A percentile compares a stretch with the other conserved stretches of the same genome.
These are phyloP conservation scores for Ustilago shanxiensis DNA, from an alignment of 1,284 basidiomycete genomes.

Conservation along the genomic window DNA sequence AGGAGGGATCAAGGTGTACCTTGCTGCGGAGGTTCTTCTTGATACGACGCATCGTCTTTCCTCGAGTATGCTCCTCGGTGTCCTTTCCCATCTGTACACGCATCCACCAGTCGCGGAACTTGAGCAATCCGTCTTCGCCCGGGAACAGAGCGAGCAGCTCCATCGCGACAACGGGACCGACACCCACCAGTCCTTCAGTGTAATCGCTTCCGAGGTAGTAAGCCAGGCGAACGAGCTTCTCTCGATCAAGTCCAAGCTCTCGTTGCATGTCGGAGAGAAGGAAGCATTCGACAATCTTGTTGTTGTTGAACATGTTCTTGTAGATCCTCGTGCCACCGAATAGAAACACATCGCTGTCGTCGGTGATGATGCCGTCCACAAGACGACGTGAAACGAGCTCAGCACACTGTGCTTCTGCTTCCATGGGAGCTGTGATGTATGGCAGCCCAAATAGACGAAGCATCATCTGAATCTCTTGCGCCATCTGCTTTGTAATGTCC, in stretches of 20 bases:
- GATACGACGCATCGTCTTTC: constrained; percentile 64
- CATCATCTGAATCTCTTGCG: constrained; percentile 87
- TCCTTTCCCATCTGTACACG: constrained; percentile 94
- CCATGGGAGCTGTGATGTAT: constrained; percentile 97
- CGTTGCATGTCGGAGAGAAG: constrained; percentile 84
- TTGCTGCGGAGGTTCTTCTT: constrained; percentile 71
- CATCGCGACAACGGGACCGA: constrained; percentile 96
- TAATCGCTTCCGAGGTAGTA: constrained; percentile 98
- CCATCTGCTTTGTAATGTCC: constrained; percentile 94
- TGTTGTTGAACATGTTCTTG: constrained; percentile 99
- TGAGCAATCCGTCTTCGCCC: constrained; percentile 79
- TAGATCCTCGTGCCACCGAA: constrained; percentile 93
- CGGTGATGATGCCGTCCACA: constrained; percentile 97
- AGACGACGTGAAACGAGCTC: constrained; percentile 85
- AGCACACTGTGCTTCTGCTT: constrained; percentile 99
- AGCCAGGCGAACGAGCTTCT: constrained; percentile 87
- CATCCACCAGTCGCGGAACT: constrained; percentile 94
- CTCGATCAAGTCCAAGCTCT: constrained; percentile 88
- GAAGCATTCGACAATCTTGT: constrained; percentile 97
- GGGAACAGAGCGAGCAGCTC: constrained; percentile 73
- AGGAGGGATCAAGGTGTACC: constrained; percentile 82
- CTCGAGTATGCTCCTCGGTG: constrained; percentile 76
- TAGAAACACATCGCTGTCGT: constrained; percentile 98
- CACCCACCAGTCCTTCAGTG: constrained; percentile 91
- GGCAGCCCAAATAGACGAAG: constrained; percentile 95